Evolutionary conservation across 352 stramenopile genomes (phyloP), one percentile per base, ranked within the genome.

Genomic region (Globisporangium polare): DNA sequence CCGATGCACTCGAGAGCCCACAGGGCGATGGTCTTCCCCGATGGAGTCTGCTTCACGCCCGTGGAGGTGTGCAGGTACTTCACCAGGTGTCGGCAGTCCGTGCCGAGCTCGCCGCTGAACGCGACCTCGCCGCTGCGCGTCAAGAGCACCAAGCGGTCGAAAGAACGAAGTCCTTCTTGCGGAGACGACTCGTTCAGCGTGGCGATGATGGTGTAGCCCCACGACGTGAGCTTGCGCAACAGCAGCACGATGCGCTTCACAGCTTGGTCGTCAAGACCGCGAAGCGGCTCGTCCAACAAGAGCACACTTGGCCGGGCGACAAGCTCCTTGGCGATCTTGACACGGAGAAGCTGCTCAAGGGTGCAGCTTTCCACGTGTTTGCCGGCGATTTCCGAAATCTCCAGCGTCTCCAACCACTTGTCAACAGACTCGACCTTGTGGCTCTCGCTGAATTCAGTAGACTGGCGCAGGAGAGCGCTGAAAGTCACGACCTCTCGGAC

Each of bases 401-500:
- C 62, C 41, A 72, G 29, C 9, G 37, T 27, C n/a, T 35, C 20
- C 26, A 72, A 15, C 41, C 62, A 69, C 31, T 52, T 43, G 29
- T 61, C 43, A 5, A 70, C 66, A 5, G 55, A 58, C 9, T 37
- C 51, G 20, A 53, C 7, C 20, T 49, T 59, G 20, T 53, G 33
- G 42, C 39, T 65, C 17, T 26, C 46, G 13, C 43, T 56, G 22
- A 70, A 37, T 9, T 49, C 37, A 37, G 31, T 24, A 26, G 63
- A 52, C 27, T 65, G 51, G 31, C 87, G 69, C 29, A 96, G 47
- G 39, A 77, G 74, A 7, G 87, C 87, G 46, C 74, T 89, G 58
- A 97, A 96, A 17, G 66, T 59, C 29, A 97, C 84, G 13, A 81
- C 78, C 58, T 97, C 89, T 26, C 84, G 70, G 72, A 77, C 24